Base-by-base conservation (phyloP, 2,329 filamentous ascomycete species). In the Tolypocladium cylindrosporum region DNA sequence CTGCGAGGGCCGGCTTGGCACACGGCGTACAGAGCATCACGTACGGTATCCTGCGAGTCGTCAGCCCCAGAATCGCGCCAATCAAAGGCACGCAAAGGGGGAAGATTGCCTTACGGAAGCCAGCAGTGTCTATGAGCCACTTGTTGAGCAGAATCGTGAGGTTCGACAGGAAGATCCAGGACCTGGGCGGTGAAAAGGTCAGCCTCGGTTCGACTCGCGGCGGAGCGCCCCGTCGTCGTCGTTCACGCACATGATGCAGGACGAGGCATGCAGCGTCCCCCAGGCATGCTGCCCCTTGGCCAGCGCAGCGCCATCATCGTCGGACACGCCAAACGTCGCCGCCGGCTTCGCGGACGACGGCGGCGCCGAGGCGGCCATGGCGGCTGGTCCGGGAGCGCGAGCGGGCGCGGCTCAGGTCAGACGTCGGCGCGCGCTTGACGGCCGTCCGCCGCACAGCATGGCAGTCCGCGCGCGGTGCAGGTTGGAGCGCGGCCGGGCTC, bases 111-210 rank as follows among this genome's bases (percentile, higher is more conserved):
- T 79, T 76, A 90, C 88, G 81, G 73, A 93, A 93, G 58, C 87
- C 82, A 66, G 82, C 82, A 61, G 83, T 86, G 69, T 90, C 84
- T 59, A 96, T 81, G 55, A 96, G 84, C 83, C 88, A 92, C 77
- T 96, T 96, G 80, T 96, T 96, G 80, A 95, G 95, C 61, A 96
- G 77, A 69, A 96, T 95, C 61, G 92, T 91, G 66, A 84, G 79
- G 63, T 90, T 93, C 67, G 89, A 94, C 70, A 94, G 83, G 63
- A 90, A 80, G 65, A 96, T 95, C 90, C 91, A 96, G 68, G 83
- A 82, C 57, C 79, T 82, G 56, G 3, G 45, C 45, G 16, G 48
- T 50, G 31, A 21, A 19, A 31, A 37, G 6, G 16, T 52, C 48
- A 52, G 48, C 48, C 2, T 21, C 19, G 19, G 9, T 2, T n/a